phyloP scores from a whole-genome alignment of 495 filamentous ascomycete species.

The Trichoderma asperelloides region DNA sequence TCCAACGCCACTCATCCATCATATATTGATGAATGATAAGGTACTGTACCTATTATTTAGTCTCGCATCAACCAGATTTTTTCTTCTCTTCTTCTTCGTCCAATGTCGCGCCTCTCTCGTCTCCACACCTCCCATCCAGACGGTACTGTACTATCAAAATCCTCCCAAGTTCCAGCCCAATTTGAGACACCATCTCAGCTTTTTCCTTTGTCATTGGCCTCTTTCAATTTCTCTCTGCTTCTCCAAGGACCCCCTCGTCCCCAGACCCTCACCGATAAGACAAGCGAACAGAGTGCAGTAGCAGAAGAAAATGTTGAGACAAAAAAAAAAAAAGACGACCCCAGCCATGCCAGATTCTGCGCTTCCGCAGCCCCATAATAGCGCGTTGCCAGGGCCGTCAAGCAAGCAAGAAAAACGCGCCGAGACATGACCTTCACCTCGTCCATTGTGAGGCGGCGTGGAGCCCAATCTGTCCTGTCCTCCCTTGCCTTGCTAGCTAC shows the following conservation, averaged over 20 bases:
- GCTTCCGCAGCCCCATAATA: not conserved
- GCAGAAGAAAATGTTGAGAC: too few relatives aligned
- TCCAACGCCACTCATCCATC: too few relatives aligned
- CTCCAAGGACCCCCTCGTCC: not conserved
- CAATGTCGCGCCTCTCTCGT: not conserved
- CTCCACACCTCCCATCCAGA: not conserved
- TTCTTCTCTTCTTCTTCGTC: not conserved
- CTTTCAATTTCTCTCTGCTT: not conserved
- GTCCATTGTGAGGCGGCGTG: not conserved
- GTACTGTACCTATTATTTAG: not conserved
- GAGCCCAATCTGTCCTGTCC: not conserved
- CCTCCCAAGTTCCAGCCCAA: not conserved
- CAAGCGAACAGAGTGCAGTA: not conserved
- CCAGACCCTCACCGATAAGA: not conserved
- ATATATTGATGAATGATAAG: too few relatives aligned
- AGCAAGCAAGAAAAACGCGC: not conserved
- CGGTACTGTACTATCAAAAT: not conserved
- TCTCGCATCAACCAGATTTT: not conserved
- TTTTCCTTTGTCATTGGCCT: not conserved
- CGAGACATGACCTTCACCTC: not conserved
- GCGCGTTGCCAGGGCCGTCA: too few relatives aligned
- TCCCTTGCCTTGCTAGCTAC: not conserved
- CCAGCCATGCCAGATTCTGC: not conserved
- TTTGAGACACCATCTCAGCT: not conserved
- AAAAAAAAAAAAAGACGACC: too few relatives aligned